Conservation (phyloP, 163 green algal genomes). For the Coccomyxa subellipsoidea region DNA sequence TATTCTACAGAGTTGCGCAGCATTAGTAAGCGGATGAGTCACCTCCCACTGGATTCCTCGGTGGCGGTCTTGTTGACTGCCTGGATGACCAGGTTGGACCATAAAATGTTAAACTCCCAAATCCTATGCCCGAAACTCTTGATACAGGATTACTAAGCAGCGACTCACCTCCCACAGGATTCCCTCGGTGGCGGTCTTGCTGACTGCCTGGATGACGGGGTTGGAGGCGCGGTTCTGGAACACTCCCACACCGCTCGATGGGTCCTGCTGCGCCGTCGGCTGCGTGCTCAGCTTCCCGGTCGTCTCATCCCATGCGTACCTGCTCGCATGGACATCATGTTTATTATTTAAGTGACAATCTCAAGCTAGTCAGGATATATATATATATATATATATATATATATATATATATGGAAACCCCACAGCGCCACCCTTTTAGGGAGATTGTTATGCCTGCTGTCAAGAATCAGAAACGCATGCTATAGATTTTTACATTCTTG, state of each 20-base stretch:
- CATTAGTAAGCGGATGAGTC: not conserved
- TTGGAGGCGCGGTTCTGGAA: conserved; percentile 6
- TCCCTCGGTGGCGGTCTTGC: not conserved
- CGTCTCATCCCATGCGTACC: conserved; percentile 2
- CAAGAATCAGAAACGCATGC: too few relatives aligned
- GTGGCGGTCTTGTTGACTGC: not conserved
- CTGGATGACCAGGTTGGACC: conserved; percentile 12
- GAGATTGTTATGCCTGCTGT: too few relatives aligned
- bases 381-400: too few relatives aligned
- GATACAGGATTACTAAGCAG: not conserved
- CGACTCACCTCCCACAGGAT: conserved; percentile 13
- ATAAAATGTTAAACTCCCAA: too few relatives aligned
- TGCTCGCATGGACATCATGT: not conserved
- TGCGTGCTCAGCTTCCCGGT: not conserved
- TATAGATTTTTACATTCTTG: too few relatives aligned
- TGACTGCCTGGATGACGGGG: conserved; percentile 3
- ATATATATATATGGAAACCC: too few relatives aligned
- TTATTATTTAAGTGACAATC: not conserved
- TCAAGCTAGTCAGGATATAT: too few relatives aligned
- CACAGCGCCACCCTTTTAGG: too few relatives aligned
- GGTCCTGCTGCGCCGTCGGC: not conserved
- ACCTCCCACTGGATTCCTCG: conserved; percentile 10
- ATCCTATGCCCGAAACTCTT: not conserved
- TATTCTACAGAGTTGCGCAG: too few relatives aligned
- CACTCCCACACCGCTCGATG: not conserved